Percentiles rank a stretch among this genome's conserved stretches.
Conservation (phyloP, 192 early-diverging fungal genomes). For the Linnemannia schmuckeri region DNA sequence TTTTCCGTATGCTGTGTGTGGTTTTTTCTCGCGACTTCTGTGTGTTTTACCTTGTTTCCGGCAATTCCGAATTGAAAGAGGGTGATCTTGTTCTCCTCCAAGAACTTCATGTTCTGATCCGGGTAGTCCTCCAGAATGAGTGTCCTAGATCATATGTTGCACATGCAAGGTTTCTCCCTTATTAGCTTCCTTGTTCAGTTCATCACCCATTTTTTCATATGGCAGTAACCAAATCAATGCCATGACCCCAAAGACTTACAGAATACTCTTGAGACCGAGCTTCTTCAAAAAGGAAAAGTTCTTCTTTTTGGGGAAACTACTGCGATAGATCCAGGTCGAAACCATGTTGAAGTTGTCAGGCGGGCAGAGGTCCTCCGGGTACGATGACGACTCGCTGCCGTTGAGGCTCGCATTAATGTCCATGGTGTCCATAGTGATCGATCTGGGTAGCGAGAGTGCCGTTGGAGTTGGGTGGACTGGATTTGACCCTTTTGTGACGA, state of each 20-base stretch:
- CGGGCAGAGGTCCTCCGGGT: conserved; percentile 82
- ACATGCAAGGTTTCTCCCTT: not conserved
- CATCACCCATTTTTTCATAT: not conserved
- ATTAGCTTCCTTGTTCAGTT: not conserved
- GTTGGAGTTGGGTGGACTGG: conserved; percentile 5
- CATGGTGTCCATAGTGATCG: conserved; percentile 35
- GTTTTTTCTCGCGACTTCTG: not conserved
- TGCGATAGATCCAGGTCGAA: conserved; percentile 92
- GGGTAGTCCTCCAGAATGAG: conserved; percentile 94
- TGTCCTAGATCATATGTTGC: conserved; percentile 66
- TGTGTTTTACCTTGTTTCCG: conserved; percentile 88
- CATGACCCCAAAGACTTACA: conserved; percentile 66
- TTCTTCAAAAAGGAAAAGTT: conserved; percentile 92
- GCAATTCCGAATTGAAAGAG: conserved; percentile 91
- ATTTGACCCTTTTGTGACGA: not conserved
- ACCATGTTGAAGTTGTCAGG: conserved; percentile 98
- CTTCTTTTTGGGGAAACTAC: conserved; percentile 93
- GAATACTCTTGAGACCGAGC: conserved; percentile 87
- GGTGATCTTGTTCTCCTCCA: conserved; percentile 81
- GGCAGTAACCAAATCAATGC: not conserved
- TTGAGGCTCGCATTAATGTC: conserved; percentile 16
- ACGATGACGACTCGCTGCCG: conserved; percentile 57
- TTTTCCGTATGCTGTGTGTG: not conserved
- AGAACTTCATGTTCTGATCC: conserved; percentile 87
- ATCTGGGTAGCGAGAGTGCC: conserved; percentile 22